Conservation (phyloP, 2,329 filamentous ascomycete species). For the Pseudocercospora crystallina region DNA sequence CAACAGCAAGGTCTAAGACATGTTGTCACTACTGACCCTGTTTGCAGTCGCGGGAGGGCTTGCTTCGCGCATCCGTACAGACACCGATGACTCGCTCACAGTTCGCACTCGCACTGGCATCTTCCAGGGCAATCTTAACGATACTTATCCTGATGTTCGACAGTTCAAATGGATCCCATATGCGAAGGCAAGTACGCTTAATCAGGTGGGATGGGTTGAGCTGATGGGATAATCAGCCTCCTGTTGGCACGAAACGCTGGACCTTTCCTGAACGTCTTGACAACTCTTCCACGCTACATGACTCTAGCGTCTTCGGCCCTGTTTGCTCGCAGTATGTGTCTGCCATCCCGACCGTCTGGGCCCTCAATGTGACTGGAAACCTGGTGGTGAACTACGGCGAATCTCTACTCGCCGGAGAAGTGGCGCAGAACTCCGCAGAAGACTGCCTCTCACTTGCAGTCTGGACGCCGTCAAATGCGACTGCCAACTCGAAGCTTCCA, state of each 20-base stretch:
- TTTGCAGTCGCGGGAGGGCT: no score
- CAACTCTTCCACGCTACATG: not conserved
- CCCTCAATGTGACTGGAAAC: conserved; percentile 15
- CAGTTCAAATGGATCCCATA: conserved; percentile 18
- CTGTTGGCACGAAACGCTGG: not conserved
- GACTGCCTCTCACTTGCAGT: conserved; percentile 50
- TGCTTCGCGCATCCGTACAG: no score
- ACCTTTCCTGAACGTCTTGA: not conserved
- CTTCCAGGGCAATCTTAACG: conserved; percentile 14
- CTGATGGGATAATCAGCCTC: not conserved
- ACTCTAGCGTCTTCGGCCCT: conserved; percentile 6
- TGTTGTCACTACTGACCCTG: no score
- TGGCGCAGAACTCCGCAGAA: conserved; percentile 18
- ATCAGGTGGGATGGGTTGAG: no score
- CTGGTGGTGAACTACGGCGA: conserved; percentile 12
- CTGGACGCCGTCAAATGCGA: conserved; percentile 41
- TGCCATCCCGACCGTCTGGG: conserved; percentile 32
- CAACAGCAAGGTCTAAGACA: no score
- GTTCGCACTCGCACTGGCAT: conserved; percentile 12
- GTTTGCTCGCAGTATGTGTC: conserved; percentile 39
- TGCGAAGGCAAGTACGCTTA: conserved; percentile 5
- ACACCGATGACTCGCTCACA: not conserved
- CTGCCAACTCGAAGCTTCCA: conserved; percentile 35
- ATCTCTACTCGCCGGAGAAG: conserved; percentile 4
- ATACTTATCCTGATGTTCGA: conserved; percentile 15